These are phyloP conservation scores for Globisporangium sylvaticum DNA, from an alignment of 352 stramenopile species.

Conservation along the genomic window DNA sequence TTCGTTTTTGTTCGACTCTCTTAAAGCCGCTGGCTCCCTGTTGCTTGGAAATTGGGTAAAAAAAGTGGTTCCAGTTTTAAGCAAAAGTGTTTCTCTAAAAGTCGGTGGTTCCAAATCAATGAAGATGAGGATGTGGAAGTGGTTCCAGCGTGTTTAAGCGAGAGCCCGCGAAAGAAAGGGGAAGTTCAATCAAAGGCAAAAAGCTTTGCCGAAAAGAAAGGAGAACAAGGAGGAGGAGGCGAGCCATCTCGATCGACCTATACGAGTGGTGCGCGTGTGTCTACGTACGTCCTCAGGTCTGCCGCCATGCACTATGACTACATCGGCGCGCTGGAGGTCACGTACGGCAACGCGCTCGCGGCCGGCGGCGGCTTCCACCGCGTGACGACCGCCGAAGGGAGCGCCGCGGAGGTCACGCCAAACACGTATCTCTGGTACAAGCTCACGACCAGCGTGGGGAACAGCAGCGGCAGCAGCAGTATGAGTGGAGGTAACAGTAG, in stretches of 20 bases:
- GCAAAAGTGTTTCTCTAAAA: no score
- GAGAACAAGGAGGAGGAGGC: background rate
- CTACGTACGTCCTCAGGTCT: background rate
- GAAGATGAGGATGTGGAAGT: no score
- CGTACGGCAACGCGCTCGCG: constrained; percentile 83
- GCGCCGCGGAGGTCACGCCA: constrained; percentile 72
- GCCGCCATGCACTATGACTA: constrained; percentile 64
- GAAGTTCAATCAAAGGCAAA: background rate
- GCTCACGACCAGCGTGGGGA: constrained; percentile 12
- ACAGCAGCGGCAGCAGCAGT: background rate
- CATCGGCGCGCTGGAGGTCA: constrained; percentile 74
- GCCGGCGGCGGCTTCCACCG: constrained; percentile 76
- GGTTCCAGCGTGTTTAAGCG: no score
- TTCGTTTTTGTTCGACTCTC: no score
- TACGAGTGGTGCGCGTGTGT: background rate
- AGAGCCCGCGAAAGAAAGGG: background rate
- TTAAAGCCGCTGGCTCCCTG: no score
- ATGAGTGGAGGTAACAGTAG: background rate
- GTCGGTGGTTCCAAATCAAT: no score
- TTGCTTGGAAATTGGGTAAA: no score
- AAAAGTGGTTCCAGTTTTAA: no score
- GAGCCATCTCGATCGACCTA: background rate
- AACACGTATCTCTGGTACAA: constrained; percentile 88
- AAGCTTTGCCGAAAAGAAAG: background rate
- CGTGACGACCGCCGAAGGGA: constrained; percentile 71